These are phyloP conservation scores for Aspergillus asperescens DNA, from an alignment of 495 filamentous ascomycete species.

Conservation along the genomic window DNA sequence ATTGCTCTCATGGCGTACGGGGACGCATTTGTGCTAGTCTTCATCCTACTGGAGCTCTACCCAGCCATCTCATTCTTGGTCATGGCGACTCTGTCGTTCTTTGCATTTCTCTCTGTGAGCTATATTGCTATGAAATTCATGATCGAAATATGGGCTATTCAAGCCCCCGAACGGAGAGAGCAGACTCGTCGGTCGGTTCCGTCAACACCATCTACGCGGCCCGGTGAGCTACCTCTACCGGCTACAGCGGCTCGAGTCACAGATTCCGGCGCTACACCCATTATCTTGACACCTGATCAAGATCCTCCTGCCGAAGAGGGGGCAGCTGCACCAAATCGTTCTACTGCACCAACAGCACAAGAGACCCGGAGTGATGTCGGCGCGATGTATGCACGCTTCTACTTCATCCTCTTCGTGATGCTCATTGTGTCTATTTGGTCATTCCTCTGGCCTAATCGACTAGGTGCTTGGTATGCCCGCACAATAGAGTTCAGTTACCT, in stretches of 20 bases:
- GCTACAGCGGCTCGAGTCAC: conserved; percentile 49
- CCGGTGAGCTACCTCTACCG: conserved; percentile 56
- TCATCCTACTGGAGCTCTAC: conserved; percentile 60
- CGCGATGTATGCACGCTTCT: conserved; percentile 74
- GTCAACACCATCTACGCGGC: conserved; percentile 21
- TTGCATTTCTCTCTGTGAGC: conserved; percentile 66
- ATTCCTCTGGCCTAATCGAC: conserved; percentile 64
- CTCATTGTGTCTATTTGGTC: conserved; percentile 73
- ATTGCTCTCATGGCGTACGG: conserved; percentile 79
- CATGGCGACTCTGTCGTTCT: conserved; percentile 61
- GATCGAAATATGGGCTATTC: conserved; percentile 79
- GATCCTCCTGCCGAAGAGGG: conserved; percentile 50
- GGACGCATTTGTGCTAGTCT: conserved; percentile 65
- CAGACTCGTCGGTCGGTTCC: conserved; percentile 35
- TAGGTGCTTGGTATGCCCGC: conserved; percentile 67
- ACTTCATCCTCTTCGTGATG: conserved; percentile 62
- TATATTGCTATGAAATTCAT: conserved; percentile 79
- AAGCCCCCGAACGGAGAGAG: conserved; percentile 73
- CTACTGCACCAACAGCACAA: conserved; percentile 26
- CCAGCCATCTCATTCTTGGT: conserved; percentile 62
- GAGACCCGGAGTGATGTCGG: conserved; percentile 55
- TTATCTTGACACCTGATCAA: conserved; percentile 83
- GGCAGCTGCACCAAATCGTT: conserved; percentile 22
- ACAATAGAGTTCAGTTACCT: conserved; percentile 64
- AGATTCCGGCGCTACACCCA: conserved; percentile 51